Conservation (phyloP, 768 basidiomycete species). For the Nevesoporus exiguus region DNA sequence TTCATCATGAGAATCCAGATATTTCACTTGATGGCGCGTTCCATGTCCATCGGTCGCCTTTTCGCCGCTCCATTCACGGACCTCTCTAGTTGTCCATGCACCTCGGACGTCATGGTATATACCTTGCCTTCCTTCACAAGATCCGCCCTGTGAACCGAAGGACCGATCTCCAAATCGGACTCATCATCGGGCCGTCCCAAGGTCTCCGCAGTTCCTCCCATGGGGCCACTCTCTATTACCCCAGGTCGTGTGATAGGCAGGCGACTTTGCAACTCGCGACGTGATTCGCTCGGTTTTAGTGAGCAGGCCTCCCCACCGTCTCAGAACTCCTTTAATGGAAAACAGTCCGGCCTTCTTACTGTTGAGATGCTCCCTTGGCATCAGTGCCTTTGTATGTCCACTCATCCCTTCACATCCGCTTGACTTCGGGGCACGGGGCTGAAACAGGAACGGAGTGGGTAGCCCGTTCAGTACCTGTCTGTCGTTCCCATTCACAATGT, state of each 20-base stretch:
- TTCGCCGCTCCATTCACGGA: slow-evolving; percentile 17
- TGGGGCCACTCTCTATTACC: slow-evolving; percentile 28
- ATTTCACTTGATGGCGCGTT: slow-evolving; percentile 7
- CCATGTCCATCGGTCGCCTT: slow-evolving; percentile 7
- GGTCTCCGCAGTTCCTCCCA: slow-evolving; percentile 22
- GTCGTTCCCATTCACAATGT: slow-evolving; percentile 5
- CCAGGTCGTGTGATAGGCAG: slow-evolving; percentile 27
- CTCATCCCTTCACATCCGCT: slow-evolving; percentile 11
- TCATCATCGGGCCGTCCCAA: slow-evolving; percentile 6
- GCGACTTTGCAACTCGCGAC: slow-evolving; percentile 7
- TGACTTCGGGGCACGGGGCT: slow-evolving; percentile 1
- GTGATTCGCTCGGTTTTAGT: slow-evolving; percentile 9
- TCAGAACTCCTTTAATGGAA: slow-evolving; percentile 7
- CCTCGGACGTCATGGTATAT: slow-evolving; percentile 16
- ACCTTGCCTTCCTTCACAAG: slow-evolving; percentile 24
- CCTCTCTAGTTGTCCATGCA: neutral
- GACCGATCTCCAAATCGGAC: slow-evolving; percentile 15
- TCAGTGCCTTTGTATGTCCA: neutral
- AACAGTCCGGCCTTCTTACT: slow-evolving; percentile 2
- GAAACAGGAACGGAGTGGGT: slow-evolving; percentile 1
- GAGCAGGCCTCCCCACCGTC: neutral
- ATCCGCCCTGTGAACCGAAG: slow-evolving; percentile 18
- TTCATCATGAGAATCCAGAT: slow-evolving; percentile 14
- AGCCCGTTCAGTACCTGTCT: neutral
- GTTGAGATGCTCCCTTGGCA: slow-evolving; percentile 3